Percentiles rank a stretch among this genome's conserved stretches.
Conservation (phyloP, 768 basidiomycete species). For the Zangia roseola region DNA sequence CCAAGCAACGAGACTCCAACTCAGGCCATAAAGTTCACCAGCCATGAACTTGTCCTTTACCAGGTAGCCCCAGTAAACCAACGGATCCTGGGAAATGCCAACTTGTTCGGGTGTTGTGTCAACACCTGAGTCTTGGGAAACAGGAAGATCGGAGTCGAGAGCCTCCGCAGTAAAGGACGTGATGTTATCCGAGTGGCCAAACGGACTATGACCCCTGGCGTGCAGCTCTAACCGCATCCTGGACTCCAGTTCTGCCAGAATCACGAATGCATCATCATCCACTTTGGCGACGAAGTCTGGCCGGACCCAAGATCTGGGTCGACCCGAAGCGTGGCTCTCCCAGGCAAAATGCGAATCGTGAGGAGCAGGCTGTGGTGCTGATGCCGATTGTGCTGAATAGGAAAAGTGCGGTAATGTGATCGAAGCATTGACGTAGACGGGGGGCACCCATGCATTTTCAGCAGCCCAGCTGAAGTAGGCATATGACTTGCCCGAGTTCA, state of each 20-base stretch:
- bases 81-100: constrained; percentile 48
- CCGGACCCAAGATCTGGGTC: constrained; percentile 66
- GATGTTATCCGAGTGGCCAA: constrained; percentile 13
- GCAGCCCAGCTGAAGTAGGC: constrained; percentile 93
- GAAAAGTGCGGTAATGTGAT: constrained; percentile 50
- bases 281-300: constrained; percentile 94
- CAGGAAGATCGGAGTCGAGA: background rate
- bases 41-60: constrained; percentile 95
- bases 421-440: constrained; percentile 55
- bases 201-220: constrained; percentile 32
- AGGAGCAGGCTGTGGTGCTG: constrained; percentile 60
- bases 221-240: constrained; percentile 78
- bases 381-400: constrained; percentile 58
- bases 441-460: constrained; percentile 87
- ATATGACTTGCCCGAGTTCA: constrained; percentile 94
- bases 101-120: constrained; percentile 7
- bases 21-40: constrained; percentile 89
- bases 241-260: constrained; percentile 93
- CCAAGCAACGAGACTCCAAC: constrained; percentile 86
- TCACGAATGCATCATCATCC: constrained; percentile 94
- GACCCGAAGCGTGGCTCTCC: constrained; percentile 43
- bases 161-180: constrained; percentile 4
- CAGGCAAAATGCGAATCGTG: constrained; percentile 69
- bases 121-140: background rate
- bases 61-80: constrained; percentile 88